Conservation (phyloP, 2,329 filamentous ascomycete genomes). For the Arthrobotrys megalospora region DNA sequence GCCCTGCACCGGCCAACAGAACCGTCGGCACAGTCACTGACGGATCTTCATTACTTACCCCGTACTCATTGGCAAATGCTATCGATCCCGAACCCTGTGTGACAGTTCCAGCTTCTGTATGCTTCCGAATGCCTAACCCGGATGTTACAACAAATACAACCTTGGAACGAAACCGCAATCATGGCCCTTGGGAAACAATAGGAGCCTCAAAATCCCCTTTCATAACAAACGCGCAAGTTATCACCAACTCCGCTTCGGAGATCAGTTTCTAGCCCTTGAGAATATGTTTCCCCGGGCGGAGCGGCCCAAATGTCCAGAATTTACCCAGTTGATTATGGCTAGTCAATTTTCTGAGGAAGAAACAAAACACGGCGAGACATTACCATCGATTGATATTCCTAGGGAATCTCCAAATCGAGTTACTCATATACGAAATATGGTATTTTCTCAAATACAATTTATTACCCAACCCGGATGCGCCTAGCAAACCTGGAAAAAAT, state of each 20-base stretch:
- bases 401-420: not conserved
- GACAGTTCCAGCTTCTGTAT: slow-evolving; percentile 23
- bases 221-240: not conserved
- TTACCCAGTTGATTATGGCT: slow-evolving; percentile 4
- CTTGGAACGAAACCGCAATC: slow-evolving; percentile 12
- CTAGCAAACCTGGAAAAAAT: slow-evolving; percentile 3
- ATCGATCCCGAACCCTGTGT: slow-evolving; percentile 16
- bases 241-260: not conserved
- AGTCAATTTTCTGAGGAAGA: slow-evolving; percentile 10
- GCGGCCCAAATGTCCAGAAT: not conserved
- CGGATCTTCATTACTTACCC: slow-evolving; percentile 15
- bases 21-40: not conserved
- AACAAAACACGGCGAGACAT: slow-evolving; percentile 32
- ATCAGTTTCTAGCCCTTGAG: slow-evolving; percentile 2
- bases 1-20: not conserved
- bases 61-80: slow-evolving; percentile 1
- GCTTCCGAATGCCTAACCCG: slow-evolving; percentile 20
- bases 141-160: slow-evolving; percentile 10
- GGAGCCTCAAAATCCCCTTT: slow-evolving; percentile 11
- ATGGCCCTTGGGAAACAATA: slow-evolving; percentile 9
- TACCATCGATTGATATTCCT: slow-evolving; percentile 4
- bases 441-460: not conserved
- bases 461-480: slow-evolving; percentile 30
- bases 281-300: slow-evolving; percentile 4
- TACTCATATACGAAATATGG: slow-evolving; percentile 9